Percentiles rank a stretch among this genome's conserved stretches.
Conservation (phyloP, 139 green algal genomes). For the Chlorella sorokiniana region DNA sequence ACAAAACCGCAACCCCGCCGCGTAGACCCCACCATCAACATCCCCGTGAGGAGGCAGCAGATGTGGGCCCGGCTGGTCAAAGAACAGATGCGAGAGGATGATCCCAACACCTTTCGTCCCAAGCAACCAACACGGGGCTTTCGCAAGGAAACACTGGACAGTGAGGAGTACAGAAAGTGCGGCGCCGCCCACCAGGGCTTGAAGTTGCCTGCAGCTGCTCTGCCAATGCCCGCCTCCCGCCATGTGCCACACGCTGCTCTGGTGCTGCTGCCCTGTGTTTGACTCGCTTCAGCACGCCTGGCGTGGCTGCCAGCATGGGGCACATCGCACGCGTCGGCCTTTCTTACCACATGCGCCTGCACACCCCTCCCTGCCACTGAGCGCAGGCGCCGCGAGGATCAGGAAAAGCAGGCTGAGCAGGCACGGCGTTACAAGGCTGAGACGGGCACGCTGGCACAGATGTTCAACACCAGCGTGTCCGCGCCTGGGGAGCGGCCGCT, state of each 20-base stretch:
- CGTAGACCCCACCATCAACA: background rate
- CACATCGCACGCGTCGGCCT: too few relatives aligned
- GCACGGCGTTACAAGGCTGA: constrained; percentile 22
- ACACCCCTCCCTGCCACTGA: background rate
- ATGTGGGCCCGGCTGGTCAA: background rate
- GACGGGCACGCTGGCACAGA: constrained; percentile 13
- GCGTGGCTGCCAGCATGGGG: too few relatives aligned
- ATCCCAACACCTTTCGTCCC: too few relatives aligned
- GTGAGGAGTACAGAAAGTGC: constrained; percentile 26
- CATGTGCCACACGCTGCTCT: too few relatives aligned
- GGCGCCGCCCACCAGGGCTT: too few relatives aligned
- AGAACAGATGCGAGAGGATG: background rate
- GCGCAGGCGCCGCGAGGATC: background rate
- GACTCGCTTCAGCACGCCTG: too few relatives aligned
- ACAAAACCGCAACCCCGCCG: background rate
- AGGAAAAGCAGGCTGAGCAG: background rate
- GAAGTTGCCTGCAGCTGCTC: background rate
- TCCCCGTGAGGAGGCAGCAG: background rate
- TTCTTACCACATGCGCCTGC: background rate
- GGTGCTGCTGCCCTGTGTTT: too few relatives aligned
- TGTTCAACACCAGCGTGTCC: constrained; percentile 23
- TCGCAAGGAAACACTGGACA: constrained; percentile 17
- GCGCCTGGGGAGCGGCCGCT: constrained; percentile 1
- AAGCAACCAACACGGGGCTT: constrained; percentile 17
- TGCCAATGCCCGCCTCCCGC: too few relatives aligned